Evolutionary conservation across 164 flowering plant genomes (phyloP).

Genomic region (Cinnamomum chago): DNA sequence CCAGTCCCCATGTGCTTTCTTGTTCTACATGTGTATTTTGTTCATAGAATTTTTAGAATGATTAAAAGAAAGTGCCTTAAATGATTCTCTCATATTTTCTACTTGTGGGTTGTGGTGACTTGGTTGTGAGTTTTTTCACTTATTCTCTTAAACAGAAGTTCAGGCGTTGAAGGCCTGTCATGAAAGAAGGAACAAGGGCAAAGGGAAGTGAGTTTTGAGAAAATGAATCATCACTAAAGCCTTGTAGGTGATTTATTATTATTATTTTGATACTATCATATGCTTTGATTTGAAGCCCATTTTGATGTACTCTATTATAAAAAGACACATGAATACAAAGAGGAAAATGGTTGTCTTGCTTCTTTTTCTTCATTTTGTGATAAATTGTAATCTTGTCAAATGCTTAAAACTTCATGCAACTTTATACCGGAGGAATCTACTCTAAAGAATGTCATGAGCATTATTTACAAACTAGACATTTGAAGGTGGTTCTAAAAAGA

Average conservation of each 20-base stretch:
- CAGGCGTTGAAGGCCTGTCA: conserved; percentile 75
- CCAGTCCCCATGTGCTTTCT: background rate
- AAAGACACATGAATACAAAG: background rate
- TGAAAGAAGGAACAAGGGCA: conserved; percentile 45
- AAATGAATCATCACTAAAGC: background rate
- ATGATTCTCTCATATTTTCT: background rate
- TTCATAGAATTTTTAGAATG: background rate
- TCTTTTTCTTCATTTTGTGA: background rate
- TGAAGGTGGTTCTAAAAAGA: background rate
- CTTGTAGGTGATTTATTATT: background rate
- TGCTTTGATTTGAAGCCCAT: background rate
- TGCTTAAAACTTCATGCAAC: background rate
- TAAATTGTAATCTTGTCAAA: background rate
- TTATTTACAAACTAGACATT: background rate
- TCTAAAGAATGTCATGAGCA: background rate
- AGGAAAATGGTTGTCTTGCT: background rate
- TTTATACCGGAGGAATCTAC: background rate
- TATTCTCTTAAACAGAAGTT: conserved; percentile 48
- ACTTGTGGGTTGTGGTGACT: background rate
- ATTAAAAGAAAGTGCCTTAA: background rate
- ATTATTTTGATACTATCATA: background rate
- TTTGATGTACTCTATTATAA: background rate
- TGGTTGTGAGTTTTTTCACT: conserved; percentile 2
- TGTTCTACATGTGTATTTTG: background rate
- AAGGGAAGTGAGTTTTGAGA: conserved; percentile 13